phyloP scores from a whole-genome alignment of 139 green algal genomes.

The Picochlorum costavermella region DNA sequence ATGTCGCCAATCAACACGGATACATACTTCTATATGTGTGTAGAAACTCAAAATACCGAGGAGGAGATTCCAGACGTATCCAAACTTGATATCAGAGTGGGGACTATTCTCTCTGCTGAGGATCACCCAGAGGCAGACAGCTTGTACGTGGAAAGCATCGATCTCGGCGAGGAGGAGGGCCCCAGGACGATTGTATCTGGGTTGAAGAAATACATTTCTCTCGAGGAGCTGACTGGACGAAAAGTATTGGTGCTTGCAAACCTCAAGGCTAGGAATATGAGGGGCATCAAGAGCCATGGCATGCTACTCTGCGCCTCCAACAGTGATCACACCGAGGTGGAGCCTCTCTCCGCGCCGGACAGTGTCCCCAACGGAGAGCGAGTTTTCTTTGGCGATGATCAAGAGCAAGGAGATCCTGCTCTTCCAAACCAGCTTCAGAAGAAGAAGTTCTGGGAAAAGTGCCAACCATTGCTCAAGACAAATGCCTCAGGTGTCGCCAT shows the following conservation, averaged over 20 bases:
- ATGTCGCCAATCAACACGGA: too few relatives aligned
- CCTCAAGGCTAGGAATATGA: slow-evolving; percentile 94
- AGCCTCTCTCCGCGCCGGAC: slow-evolving; percentile 66
- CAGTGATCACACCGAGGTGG: slow-evolving; percentile 60
- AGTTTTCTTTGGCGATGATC: slow-evolving; percentile 46
- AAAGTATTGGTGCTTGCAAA: slow-evolving; percentile 84
- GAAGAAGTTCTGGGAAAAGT: slow-evolving; percentile 77
- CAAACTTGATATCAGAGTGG: slow-evolving; percentile 74
- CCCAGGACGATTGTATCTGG: slow-evolving; percentile 78
- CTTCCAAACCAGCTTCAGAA: slow-evolving; percentile 61
- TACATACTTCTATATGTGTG: too few relatives aligned
- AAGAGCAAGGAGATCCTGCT: slow-evolving; percentile 20
- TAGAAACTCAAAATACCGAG: too few relatives aligned
- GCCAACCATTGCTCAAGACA: slow-evolving; percentile 56
- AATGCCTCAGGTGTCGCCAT: slow-evolving; percentile 24
- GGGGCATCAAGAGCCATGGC: slow-evolving; percentile 73
- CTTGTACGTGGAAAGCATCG: slow-evolving; percentile 93
- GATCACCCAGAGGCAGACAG: slow-evolving; percentile 77
- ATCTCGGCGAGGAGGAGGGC: slow-evolving; percentile 70
- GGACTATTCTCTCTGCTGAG: slow-evolving; percentile 63
- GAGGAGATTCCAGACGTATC: slow-evolving; percentile 13
- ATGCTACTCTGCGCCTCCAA: slow-evolving; percentile 91
- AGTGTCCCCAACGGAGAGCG: slow-evolving; percentile 66
- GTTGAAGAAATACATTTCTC: slow-evolving; percentile 84
- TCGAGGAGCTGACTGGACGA: slow-evolving; percentile 68